Conservation (phyloP, 768 basidiomycete species). For the Lentinula raphanica region DNA sequence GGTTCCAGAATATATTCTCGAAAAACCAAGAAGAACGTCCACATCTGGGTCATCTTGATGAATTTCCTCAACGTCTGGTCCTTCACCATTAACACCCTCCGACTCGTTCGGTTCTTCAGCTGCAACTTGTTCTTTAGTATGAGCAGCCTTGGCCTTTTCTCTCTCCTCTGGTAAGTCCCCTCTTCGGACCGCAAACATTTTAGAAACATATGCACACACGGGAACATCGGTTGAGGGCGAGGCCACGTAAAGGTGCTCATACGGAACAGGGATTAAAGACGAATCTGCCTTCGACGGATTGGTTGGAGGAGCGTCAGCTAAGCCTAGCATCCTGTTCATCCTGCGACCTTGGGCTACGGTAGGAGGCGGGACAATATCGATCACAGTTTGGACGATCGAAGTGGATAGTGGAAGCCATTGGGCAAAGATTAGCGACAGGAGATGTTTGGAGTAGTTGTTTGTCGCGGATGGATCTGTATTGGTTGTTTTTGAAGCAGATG, state of each 20-base stretch:
- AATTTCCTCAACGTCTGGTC: constrained; percentile 14
- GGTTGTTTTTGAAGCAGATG: neutral
- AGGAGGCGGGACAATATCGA: constrained; percentile 93
- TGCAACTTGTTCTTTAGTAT: constrained; percentile 31
- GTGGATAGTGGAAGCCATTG: constrained; percentile 97
- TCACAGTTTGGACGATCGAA: constrained; percentile 83
- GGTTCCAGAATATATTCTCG: constrained; percentile 88
- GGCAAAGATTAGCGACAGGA: constrained; percentile 82
- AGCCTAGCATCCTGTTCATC: constrained; percentile 77
- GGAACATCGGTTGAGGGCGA: constrained; percentile 50
- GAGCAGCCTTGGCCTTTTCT: constrained; percentile 68
- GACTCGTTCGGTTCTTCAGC: constrained; percentile 9
- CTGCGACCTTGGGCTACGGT: constrained; percentile 73
- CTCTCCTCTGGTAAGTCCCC: constrained; percentile 86
- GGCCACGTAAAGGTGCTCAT: constrained; percentile 75
- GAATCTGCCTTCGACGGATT: constrained; percentile 34
- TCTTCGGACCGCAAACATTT: constrained; percentile 91
- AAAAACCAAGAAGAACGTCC: constrained; percentile 87
- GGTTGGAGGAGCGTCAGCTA: constrained; percentile 70
- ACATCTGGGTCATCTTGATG: constrained; percentile 23
- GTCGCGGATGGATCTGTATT: neutral
- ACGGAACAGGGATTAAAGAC: constrained; percentile 36
- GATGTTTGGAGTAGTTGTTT: constrained; percentile 73
- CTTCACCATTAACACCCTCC: neutral
- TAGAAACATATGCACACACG: constrained; percentile 88